A percentile compares a stretch with the other conserved stretches of the same genome.
Evolutionary conservation across 2,329 filamentous ascomycete species (phyloP).

Genomic region (Drechslerella dactyloides): DNA sequence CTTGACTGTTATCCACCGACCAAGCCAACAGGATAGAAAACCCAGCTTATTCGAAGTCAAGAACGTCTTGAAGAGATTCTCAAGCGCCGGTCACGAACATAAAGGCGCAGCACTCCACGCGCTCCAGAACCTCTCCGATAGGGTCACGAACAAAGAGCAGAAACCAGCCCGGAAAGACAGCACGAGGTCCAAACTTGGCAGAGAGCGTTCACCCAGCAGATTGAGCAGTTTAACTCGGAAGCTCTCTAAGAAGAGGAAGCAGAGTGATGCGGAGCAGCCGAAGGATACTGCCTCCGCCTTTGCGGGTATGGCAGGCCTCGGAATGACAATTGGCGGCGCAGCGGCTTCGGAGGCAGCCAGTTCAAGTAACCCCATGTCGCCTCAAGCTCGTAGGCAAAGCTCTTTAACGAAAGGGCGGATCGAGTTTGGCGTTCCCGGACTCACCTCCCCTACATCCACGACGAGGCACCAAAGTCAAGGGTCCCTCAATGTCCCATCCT

Average conservation of each 20-base stretch:
- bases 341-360: slow-evolving; percentile 30
- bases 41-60: slow-evolving; percentile 49
- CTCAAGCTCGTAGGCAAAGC: slow-evolving; percentile 29
- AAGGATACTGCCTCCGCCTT: slow-evolving; percentile 45
- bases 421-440: slow-evolving; percentile 38
- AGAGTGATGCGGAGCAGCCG: slow-evolving; percentile 28
- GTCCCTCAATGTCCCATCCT: slow-evolving; percentile 40
- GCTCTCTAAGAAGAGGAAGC: slow-evolving; percentile 47
- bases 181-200: slow-evolving; percentile 36
- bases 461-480: slow-evolving; percentile 44
- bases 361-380: slow-evolving; percentile 47
- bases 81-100: slow-evolving; percentile 44
- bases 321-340: slow-evolving; percentile 41
- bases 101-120: slow-evolving; percentile 43
- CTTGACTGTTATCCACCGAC: slow-evolving; percentile 32
- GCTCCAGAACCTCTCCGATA: slow-evolving; percentile 41
- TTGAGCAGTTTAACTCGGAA: slow-evolving; percentile 43
- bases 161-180: slow-evolving; percentile 45
- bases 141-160: slow-evolving; percentile 23
- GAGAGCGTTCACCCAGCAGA: slow-evolving; percentile 40
- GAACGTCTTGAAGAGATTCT: slow-evolving; percentile 48
- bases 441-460: slow-evolving; percentile 21
- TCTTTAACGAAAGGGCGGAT: slow-evolving; percentile 21
- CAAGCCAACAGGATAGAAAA: slow-evolving; percentile 34
- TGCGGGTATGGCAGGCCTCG: slow-evolving; percentile 38